Evolutionary conservation across 225 moss, liverwort and hornwort species (phyloP), one percentile per base, ranked within the genome.

Genomic region (Marchantia paleacea): DNA sequence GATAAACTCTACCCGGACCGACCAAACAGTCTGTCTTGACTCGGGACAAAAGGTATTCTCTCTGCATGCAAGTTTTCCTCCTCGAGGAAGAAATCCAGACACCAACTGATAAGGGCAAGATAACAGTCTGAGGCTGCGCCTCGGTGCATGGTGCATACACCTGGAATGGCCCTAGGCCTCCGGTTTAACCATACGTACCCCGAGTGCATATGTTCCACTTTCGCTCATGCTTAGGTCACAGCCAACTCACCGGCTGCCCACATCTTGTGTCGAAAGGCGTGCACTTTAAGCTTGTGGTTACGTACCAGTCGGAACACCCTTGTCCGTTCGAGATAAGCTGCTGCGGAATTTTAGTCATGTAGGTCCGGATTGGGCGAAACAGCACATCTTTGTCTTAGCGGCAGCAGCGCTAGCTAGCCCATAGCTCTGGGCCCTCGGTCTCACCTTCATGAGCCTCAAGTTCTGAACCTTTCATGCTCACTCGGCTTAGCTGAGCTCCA

Each of bases 181-280:
- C 30, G 31, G 30, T 68, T 57, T 57, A 57, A 13, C 28, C 29
- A 13, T 68, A 12, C 68, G 12, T 30, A 68, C 68, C 31, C 13
- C 8, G 31, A 29, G 30, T 31, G 28, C 29, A 68, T 10, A 14
- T 31, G 68, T 29, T 68, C 29, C 31, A 68, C 28, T 31, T 31
- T 68, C 7, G 2, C 30, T 29, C 68, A 11, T 30, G 68, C 30
- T 31, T 68, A 29, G 68, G 30, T 68, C 68, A 68, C 25, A 29
- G 68, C 68, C 68, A 68, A 68, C 68, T 11, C 57, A 57, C 57
- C 57, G 13, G 57, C 57, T 57, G 57, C 57, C 19, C 68, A 68
- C 29, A 30, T 68, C 68, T 68, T 29, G 11, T 68, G 68, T 31
- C 30, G 68, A 68, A 31, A 68, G 62, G 16, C 22, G n/a, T 29